Evolutionary conservation across 2,329 filamentous ascomycete species (phyloP), one percentile per base, ranked within the genome.

Genomic region (Fusarium sp.): DNA sequence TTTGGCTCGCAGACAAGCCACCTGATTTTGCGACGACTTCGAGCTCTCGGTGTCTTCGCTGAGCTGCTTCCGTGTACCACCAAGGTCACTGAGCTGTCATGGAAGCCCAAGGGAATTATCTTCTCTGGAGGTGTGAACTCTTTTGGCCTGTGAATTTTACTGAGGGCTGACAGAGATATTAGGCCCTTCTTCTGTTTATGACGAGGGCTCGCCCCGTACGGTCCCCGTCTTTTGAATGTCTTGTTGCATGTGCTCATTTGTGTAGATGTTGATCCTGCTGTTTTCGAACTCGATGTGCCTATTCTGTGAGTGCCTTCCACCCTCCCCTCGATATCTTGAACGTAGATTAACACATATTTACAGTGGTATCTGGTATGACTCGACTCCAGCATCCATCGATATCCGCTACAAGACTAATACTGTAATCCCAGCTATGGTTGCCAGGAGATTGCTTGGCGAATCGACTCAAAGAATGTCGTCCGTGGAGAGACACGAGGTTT

Each of bases 1-100:
- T 62, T 58, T 49, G 52, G 44, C 36, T 49, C 53, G 38, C 46
- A 62, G 23, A 61, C 52, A 49, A 54, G 42, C 48, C 42, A 62
- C 54, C 49, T 62, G 28, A 53, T 53, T 40, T 10, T 66, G 53
- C 34, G 65, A 52, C 65, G 65, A 14, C 50, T 96, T 26, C 87
- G 93, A 71, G 88, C 91, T 72, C 86, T 96, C 79, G 91, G 90
- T 81, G 86, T 96, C 77, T 97, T 92, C 83, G 89, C 89, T 64
- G 83, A 93, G 55, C 53, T 70, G 45, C 56, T 70, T 10, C 56
- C 66, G 2, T 70, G 68, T 43, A 89, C 66, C 24, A 50, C 46
- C 26, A 68, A 67, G 56, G 34, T 69, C 19, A 38, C 44, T 15
- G 63, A 69, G 38, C 55, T 69, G 9, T 21, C 50, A 21, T 70